A percentile compares a stretch with the other conserved stretches of the same genome.
Evolutionary conservation across 805 yeast genomes (phyloP).

Genomic region (Monosporozyma servazzii): DNA sequence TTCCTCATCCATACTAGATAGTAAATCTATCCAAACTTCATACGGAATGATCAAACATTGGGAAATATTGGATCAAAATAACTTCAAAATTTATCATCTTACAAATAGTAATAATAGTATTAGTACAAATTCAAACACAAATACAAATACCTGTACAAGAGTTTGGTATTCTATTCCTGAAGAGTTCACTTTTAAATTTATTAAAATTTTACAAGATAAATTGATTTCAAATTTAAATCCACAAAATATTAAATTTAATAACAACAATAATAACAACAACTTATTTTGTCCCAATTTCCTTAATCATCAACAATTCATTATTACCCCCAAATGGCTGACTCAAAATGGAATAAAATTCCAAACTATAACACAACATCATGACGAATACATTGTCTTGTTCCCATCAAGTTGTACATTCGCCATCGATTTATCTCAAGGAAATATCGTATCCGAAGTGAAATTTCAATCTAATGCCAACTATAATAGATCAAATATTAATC

Average conservation of each 20-base stretch:
- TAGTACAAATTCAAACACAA: not conserved
- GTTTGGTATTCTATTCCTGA: not conserved
- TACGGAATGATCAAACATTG: not conserved
- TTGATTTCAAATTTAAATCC: not conserved
- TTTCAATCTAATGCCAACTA: not conserved
- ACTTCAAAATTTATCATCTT: not conserved
- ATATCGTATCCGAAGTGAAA: not conserved
- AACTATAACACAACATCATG: slow-evolving; percentile 53
- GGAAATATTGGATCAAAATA: not conserved
- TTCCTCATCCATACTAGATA: not conserved
- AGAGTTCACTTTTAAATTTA: not conserved
- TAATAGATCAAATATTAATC: not conserved
- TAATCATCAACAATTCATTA: slow-evolving; percentile 70
- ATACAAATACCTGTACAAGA: not conserved
- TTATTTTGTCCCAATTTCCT: slow-evolving; percentile 54
- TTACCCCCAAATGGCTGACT: slow-evolving; percentile 53
- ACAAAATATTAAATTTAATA: slow-evolving; percentile 16
- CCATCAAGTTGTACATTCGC: slow-evolving; percentile 86
- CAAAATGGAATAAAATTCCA: slow-evolving; percentile 52
- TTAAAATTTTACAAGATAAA: not conserved
- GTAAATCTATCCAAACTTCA: not conserved
- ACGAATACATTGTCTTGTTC: slow-evolving; percentile 71
- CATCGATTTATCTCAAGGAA: slow-evolving; percentile 54
- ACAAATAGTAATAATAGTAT: not conserved
- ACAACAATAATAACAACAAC: slow-evolving; percentile 24